Percentiles rank a stretch among this genome's conserved stretches.
Conservation (phyloP, 2,329 filamentous ascomycete species). For the Ceratocystiopsis sp. region DNA sequence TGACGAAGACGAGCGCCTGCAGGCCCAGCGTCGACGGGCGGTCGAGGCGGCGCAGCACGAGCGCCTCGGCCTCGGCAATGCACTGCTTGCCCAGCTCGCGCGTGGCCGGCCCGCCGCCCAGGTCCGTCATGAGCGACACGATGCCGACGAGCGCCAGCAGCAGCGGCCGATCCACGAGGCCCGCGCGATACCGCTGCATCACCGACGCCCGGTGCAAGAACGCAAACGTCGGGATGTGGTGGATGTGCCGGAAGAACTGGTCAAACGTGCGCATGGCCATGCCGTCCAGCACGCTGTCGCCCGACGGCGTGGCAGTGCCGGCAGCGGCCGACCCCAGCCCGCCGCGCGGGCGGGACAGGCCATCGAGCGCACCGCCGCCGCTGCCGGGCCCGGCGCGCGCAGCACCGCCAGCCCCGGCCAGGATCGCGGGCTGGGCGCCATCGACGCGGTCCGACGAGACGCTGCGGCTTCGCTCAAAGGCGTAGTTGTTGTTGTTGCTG, state of each 20-base stretch:
- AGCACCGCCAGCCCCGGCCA: no score
- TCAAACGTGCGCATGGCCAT: constrained; percentile 36
- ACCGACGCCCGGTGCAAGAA: constrained; percentile 42
- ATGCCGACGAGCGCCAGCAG: constrained; percentile 38
- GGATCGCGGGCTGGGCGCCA: not conserved
- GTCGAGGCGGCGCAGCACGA: constrained; percentile 35
- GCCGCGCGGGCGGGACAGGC: no score
- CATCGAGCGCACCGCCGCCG: no score
- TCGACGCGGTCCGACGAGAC: constrained; percentile 10
- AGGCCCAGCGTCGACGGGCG: constrained; percentile 40
- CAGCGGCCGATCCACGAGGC: constrained; percentile 36
- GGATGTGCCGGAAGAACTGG: constrained; percentile 40
- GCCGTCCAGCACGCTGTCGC: constrained; percentile 27
- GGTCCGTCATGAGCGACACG: constrained; percentile 35
- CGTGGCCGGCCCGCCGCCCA: constrained; percentile 27
- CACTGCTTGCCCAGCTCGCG: constrained; percentile 35
- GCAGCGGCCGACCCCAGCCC: not conserved
- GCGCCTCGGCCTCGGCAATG: constrained; percentile 34
- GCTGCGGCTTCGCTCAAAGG: constrained; percentile 15
- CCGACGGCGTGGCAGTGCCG: constrained; percentile 5
- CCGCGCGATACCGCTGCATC: constrained; percentile 40
- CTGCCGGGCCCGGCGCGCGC: no score
- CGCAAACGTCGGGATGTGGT: constrained; percentile 41
- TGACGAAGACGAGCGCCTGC: constrained; percentile 26
- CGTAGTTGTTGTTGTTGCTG: constrained; percentile 7